Evolutionary conservation across 805 yeast species (phyloP).

Genomic region (Isabelozyma gotoi): DNA sequence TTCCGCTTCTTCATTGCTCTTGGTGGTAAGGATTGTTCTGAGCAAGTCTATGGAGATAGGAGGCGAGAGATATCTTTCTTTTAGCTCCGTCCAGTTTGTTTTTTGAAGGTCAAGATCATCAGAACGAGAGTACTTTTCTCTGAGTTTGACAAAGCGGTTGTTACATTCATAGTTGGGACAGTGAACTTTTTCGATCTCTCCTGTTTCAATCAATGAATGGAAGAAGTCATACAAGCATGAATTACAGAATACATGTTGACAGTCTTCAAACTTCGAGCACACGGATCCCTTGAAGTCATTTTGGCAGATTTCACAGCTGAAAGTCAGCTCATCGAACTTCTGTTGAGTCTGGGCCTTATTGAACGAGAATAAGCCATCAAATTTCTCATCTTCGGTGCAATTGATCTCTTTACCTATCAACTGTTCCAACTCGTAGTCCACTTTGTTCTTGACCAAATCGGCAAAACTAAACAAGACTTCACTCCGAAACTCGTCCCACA

Average conservation of each 20-base stretch:
- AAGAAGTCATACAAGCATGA: constrained; percentile 46
- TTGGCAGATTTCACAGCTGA: constrained; percentile 58
- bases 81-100: constrained; percentile 29
- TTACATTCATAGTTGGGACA: constrained; percentile 59
- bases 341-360: constrained; percentile 15
- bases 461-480: constrained; percentile 43
- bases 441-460: constrained; percentile 33
- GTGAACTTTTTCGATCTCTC: constrained; percentile 51
- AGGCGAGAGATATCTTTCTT: constrained; percentile 38
- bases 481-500: constrained; percentile 38
- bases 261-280: constrained; percentile 38
- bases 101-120: constrained; percentile 10
- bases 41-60: constrained; percentile 38
- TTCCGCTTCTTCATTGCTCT: constrained; percentile 12
- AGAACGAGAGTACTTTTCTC: constrained; percentile 17
- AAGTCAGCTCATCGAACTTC: constrained; percentile 36
- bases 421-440: constrained; percentile 13
- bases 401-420: constrained; percentile 5
- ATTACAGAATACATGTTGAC: constrained; percentile 52
- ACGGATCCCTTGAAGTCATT: constrained; percentile 44
- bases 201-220: constrained; percentile 40
- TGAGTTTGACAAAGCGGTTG: constrained; percentile 13
- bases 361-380: constrained; percentile 15
- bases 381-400: constrained; percentile 9
- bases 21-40: constrained; percentile 19